Evolutionary conservation across 1,139 yeast genomes (phyloP), one percentile per base, ranked within the genome.

Genomic region (Blastobotrys illinoisensis): DNA sequence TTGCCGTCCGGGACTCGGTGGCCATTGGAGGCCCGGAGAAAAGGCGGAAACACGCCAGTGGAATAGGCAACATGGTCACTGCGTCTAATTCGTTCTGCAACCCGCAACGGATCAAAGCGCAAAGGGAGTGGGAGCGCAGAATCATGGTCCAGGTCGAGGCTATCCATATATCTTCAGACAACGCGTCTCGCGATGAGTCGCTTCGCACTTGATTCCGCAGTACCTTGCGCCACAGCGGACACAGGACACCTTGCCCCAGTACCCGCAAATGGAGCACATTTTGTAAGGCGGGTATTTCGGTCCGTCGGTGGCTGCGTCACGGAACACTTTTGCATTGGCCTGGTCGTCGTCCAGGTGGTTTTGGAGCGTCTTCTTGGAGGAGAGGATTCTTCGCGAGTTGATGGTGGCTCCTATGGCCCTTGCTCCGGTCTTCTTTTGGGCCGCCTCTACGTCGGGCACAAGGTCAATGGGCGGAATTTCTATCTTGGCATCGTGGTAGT

Each of bases 291-390:
- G 77, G 55, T 73, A 74, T 16, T 50, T 52, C 6, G 76, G 66
- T 1, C 71, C 67, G 11, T 53, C 55, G 1, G 71, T 63, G 0
- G 71, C 69, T 16, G 70, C 68, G 4, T 64, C 62, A 44, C 60
- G 54, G 51, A 66, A 70, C 24, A 59, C 56, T 43, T 60, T 63
- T 2, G 72, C 66, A 7, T 70, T 66, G 9, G 58, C 55, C 1
- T 70, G 71, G 53, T 75, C 78, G 55, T 75, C 79, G 54, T 75
- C 79, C 44, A 73, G 64, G 53, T 72, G 70, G 53, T 75, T 75
- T 5, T 66, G 64, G 20, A 75, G 60, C 1, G 75, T 67, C 58
- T 74, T 74, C 46, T 68, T 67, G 1, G 77, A 72, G 9, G 69
- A 71, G 24, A 75, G 62, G 13, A 75, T 70, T 49, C 74, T 67